Percentiles rank a stretch among this genome's conserved stretches.
Conservation (phyloP, 1,284 basidiomycete species). For the Rhodotorula sp. region DNA sequence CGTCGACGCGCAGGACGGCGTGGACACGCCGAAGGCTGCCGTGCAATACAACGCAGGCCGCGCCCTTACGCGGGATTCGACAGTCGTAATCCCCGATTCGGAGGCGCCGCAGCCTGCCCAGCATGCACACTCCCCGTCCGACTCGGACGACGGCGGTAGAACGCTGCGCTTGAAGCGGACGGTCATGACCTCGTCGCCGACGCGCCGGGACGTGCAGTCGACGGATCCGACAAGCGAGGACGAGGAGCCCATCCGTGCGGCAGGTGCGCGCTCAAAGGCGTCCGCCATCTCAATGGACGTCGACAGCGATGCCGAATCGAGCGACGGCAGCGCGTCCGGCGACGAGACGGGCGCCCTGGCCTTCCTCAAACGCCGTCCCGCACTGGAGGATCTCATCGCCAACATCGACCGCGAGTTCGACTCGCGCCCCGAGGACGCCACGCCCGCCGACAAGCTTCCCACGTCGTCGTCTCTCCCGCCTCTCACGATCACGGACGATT, state of each 20-base stretch:
- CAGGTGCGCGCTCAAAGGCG: not conserved
- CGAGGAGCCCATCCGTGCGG: not conserved
- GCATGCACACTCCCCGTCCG: not conserved
- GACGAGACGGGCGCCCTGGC: not conserved
- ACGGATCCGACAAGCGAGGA: constrained; percentile 32
- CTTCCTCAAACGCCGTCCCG: constrained; percentile 1
- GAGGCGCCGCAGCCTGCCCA: not conserved
- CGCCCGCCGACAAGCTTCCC: not conserved
- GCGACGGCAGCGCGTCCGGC: not conserved
- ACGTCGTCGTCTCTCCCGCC: constrained; percentile 12
- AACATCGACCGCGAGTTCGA: constrained; percentile 22
- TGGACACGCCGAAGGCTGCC: not conserved
- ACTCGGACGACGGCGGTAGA: not conserved
- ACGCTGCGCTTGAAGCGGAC: not conserved
- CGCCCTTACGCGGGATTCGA: not conserved
- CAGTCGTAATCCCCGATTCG: constrained; percentile 26
- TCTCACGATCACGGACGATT: constrained; percentile 11
- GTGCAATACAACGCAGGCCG: not conserved
- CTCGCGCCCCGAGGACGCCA: constrained; percentile 2
- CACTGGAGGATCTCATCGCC: constrained; percentile 4
- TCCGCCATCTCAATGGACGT: too few relatives aligned
- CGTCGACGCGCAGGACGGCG: not conserved
- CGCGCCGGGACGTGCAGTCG: constrained; percentile 17
- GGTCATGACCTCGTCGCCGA: constrained; percentile 6
- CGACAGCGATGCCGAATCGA: constrained; percentile 1